Evolutionary conservation across 2,329 filamentous ascomycete species (phyloP), one percentile per base, ranked within the genome.

Genomic region (Nigrospora oryzae): DNA sequence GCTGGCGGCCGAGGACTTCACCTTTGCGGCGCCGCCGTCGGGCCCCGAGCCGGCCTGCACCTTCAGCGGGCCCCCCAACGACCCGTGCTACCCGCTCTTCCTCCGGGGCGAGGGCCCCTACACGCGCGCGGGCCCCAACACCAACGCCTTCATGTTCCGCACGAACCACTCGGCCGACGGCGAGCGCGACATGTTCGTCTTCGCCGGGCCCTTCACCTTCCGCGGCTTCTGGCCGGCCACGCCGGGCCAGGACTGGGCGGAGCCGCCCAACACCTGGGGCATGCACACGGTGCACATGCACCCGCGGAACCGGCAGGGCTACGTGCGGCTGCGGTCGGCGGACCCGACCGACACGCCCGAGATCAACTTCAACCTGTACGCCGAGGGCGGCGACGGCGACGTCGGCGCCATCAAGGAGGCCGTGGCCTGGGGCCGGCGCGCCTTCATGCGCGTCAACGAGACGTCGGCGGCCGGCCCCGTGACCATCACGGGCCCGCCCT

Each of bases 321-420:
- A 77, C 13, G 46, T 47, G 5, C 44, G 33, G 17, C 35, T 47
- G 10, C 67, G 65, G 16, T 83, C 79, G 0, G 65, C 73, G 0
- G 71, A 85, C 55, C 81, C 82, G 0, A 71, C 73, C 1, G 82
- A 84, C 42, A 71, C 73, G n/a, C 83, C 83, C 0, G 61, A 73
- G 28, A 82, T 83, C 56, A 70, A 74, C 56, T 81, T 81, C 64
- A 74, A 75, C 52, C 75, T 71, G 54, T 81, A 69, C 66, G 66
- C 63, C 14, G 57, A 69, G 17, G 70, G 75, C 1, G 66, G 69
- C 10, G 68, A 68, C 16, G 61, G 30, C 39, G 57, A 66, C 17
- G 51, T 66, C 7, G 72, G 75, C 34, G 71, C 71, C 1, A 47
- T 74, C 11, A 33, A 42, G 10, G 46, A 47, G 17, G 46, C 38